Conservation (phyloP, 2,329 filamentous ascomycete genomes). For the Fusarium napiforme region DNA sequence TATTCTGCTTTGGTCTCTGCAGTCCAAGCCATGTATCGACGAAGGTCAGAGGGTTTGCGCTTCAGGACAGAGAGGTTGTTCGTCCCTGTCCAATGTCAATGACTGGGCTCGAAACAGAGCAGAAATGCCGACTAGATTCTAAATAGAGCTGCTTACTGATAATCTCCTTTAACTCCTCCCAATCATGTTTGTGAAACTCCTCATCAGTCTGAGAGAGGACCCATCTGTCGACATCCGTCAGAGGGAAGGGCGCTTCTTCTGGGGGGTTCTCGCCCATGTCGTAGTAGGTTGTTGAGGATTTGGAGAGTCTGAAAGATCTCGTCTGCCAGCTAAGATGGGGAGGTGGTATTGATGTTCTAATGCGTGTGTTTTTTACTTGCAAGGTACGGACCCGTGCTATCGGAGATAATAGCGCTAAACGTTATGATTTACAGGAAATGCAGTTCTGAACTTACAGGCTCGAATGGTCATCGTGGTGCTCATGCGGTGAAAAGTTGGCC, state of each 20-base stretch:
- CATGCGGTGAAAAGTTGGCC: conserved; percentile 32
- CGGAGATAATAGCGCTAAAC: neutral
- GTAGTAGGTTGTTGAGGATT: neutral
- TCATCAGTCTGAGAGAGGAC: conserved; percentile 73
- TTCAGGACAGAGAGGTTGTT: conserved; percentile 80
- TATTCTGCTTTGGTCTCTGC: conserved; percentile 75
- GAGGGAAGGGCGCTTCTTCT: conserved; percentile 64
- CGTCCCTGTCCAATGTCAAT: conserved; percentile 50
- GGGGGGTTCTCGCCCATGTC: conserved; percentile 55
- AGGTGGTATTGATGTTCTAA: neutral
- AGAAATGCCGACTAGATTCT: neutral
- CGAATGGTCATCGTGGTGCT: neutral
- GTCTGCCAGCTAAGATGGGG: neutral
- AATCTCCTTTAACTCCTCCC: conserved; percentile 77
- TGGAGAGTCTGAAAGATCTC: neutral
- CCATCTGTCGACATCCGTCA: conserved; percentile 68
- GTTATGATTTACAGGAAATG: neutral
- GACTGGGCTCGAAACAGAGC: neutral
- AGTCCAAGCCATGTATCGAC: conserved; percentile 83
- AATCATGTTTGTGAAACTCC: conserved; percentile 76
- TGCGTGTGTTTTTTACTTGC: neutral
- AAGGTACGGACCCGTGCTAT: neutral
- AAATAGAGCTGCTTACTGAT: conserved; percentile 61
- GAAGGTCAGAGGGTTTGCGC: conserved; percentile 81
- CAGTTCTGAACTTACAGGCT: conserved; percentile 13